phyloP scores from a whole-genome alignment of 2,329 filamentous ascomycete species.

The Pezicula carpinea region DNA sequence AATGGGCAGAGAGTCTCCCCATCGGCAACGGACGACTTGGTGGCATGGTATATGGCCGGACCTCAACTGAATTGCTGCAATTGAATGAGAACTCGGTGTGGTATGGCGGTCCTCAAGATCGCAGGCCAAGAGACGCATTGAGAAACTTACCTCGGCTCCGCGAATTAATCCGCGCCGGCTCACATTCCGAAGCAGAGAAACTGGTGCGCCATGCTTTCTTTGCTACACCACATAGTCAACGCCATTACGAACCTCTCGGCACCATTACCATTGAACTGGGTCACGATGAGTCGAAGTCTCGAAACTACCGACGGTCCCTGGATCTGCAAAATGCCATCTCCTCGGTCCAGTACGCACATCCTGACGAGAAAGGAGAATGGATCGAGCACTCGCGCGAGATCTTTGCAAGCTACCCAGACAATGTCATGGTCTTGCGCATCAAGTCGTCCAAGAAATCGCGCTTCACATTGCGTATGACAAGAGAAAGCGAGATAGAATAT shows the following conservation, averaged over 20 bases:
- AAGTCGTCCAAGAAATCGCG: conserved; percentile 11
- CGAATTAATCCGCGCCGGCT: conserved; percentile 34
- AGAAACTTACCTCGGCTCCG: conserved; percentile 34
- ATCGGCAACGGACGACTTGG: conserved; percentile 43
- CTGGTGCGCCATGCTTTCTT: conserved; percentile 38
- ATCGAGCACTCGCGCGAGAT: conserved; percentile 28
- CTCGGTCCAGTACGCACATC: conserved; percentile 31
- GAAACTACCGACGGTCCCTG: conserved; percentile 31
- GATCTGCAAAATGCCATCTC: conserved; percentile 31
- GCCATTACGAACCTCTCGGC: conserved; percentile 41
- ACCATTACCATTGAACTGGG: conserved; percentile 36
- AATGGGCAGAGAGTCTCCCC: conserved; percentile 36
- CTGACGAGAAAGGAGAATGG: conserved; percentile 12
- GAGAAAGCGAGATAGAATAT: conserved; percentile 35
- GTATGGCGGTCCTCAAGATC: conserved; percentile 40
- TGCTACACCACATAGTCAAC: conserved; percentile 39
- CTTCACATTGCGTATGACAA: conserved; percentile 29
- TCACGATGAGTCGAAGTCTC: conserved; percentile 25
- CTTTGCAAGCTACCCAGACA: conserved; percentile 35
- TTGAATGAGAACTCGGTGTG: conserved; percentile 45
- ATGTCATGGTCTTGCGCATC: conserved; percentile 32
- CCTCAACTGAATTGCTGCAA: conserved; percentile 37
- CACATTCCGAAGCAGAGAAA: conserved; percentile 37
- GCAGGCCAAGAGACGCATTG: conserved; percentile 35
- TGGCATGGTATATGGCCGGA: conserved; percentile 41